Conservation (phyloP, 2,329 filamentous ascomycete genomes). For the Fusarium sp. region DNA sequence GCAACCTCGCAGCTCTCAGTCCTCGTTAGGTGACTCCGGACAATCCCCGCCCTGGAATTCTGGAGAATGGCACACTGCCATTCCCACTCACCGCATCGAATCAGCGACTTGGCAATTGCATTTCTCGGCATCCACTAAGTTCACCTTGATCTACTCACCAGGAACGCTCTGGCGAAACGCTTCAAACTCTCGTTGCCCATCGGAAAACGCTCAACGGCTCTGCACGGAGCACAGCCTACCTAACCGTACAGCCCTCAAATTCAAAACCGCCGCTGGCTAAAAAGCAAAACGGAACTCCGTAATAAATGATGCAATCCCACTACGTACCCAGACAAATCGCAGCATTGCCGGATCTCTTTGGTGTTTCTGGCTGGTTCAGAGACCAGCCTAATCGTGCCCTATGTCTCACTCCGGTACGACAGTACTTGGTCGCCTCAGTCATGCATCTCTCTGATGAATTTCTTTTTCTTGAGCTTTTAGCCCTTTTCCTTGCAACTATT, state of each 20-base stretch:
- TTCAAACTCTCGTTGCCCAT: constrained; percentile 14
- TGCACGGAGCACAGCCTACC: constrained; percentile 14
- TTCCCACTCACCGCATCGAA: constrained; percentile 38
- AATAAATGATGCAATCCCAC: constrained; percentile 47
- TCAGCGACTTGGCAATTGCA: constrained; percentile 37
- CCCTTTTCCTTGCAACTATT: constrained; percentile 35
- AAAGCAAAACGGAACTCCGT: constrained; percentile 33
- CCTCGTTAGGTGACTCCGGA: constrained; percentile 24
- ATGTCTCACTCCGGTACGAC: constrained; percentile 47
- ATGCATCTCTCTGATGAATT: constrained; percentile 40
- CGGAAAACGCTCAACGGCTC: constrained; percentile 14
- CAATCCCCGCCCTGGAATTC: constrained; percentile 37
- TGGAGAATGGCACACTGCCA: constrained; percentile 43
- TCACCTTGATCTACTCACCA: constrained; percentile 23
- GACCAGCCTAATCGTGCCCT: constrained; percentile 38
- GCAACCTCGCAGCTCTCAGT: constrained; percentile 3
- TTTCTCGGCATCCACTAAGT: constrained; percentile 17
- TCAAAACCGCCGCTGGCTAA: constrained; percentile 29
- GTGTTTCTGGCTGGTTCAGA: constrained; percentile 39
- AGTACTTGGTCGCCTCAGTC: constrained; percentile 39
- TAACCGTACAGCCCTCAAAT: constrained; percentile 28
- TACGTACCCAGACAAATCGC: constrained; percentile 35
- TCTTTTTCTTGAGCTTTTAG: constrained; percentile 37
- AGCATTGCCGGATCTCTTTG: constrained; percentile 42
- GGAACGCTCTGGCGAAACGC: constrained; percentile 17